Base-by-base conservation (phyloP, 495 filamentous ascomycete genomes). In the Bacidia gigantensis region DNA sequence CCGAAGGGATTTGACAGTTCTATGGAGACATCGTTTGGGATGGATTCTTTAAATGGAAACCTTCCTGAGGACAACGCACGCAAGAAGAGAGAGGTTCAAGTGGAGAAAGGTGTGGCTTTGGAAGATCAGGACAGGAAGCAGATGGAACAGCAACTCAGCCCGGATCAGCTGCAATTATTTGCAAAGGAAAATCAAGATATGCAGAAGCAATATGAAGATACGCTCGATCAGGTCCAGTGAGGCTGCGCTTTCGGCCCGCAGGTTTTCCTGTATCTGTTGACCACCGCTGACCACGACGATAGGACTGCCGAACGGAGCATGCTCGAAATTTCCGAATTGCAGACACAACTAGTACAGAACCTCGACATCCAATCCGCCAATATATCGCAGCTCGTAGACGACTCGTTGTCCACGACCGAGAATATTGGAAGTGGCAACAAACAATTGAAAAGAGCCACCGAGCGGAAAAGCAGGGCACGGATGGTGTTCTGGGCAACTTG, bases 121-220 rank as follows among this genome's bases (percentile, higher is more conserved):
- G 58, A 57, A 41, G 54, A 75, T 47, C 63, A 67, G 32, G 68
- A 78, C 48, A 62, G 72, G 54, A 65, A 68, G 32, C 67, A 66
- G 14, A 77, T 76, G 20, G 74, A 82, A 53, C 67, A 75, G 26
- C 74, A 84, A 53, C 67, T 97, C 54, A 83, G 79, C 18, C 75
- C 78, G 45, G 87, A 95, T 56, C 89, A 97, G 64, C 65, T 88
- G 50, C 90, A 95, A 65, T 73, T 96, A 57, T 96, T 99, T 67
- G 89, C 87, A 38, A 78, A 85, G 66, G 89, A 96, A 65, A 97
- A 99, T 64, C 81, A 87, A 62, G 77, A 84, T 50, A 87, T 98
- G 84, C 67, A 97, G 48, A 83, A 80, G 65, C 85, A 94, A 66
- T 95, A 90, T 64, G 86, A 96, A 65, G 86, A 84, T 65, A 87